These are phyloP conservation scores for Kurtzmaniella cleridarum DNA, from an alignment of 805 yeast genomes.

Conservation along the genomic window DNA sequence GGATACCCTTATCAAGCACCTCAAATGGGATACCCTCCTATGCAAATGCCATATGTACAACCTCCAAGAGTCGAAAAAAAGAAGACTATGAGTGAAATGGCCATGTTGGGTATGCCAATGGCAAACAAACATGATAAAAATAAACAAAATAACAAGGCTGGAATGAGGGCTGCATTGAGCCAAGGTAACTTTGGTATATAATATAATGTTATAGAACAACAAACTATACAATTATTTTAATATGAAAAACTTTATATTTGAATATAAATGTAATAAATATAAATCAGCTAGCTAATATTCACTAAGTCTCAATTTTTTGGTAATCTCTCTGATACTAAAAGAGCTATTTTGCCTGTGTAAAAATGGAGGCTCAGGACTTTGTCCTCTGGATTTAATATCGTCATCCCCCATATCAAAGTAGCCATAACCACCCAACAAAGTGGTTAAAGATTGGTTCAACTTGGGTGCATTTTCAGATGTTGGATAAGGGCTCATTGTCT, in stretches of 20 bases:
- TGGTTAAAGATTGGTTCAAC: slow-evolving; percentile 14
- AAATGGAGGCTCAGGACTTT: slow-evolving; percentile 51
- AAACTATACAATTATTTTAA: background rate
- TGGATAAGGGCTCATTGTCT: background rate
- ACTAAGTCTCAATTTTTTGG: slow-evolving; percentile 57
- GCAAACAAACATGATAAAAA: slow-evolving; percentile 34
- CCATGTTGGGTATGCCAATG: slow-evolving; percentile 45
- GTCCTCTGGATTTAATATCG: slow-evolving; percentile 49
- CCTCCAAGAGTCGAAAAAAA: slow-evolving; percentile 3
- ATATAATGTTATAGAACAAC: background rate
- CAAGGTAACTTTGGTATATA: slow-evolving; percentile 68
- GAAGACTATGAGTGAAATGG: slow-evolving; percentile 31
- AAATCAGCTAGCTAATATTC: slow-evolving; percentile 42
- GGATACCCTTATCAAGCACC: slow-evolving; percentile 2
- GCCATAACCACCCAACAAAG: slow-evolving; percentile 53
- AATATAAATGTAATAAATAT: background rate
- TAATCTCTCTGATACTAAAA: slow-evolving; percentile 50
- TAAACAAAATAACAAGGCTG: slow-evolving; percentile 45
- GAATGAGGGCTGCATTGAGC: slow-evolving; percentile 58
- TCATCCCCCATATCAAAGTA: slow-evolving; percentile 56
- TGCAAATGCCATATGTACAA: slow-evolving; percentile 2
- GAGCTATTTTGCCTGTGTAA: slow-evolving; percentile 33
- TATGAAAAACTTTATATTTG: background rate
- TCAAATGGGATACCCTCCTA: slow-evolving; percentile 4
- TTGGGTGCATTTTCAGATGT: slow-evolving; percentile 1